Evolutionary conservation across 1,139 yeast species (phyloP).

Genomic region (Hyphopichia burtonii): DNA sequence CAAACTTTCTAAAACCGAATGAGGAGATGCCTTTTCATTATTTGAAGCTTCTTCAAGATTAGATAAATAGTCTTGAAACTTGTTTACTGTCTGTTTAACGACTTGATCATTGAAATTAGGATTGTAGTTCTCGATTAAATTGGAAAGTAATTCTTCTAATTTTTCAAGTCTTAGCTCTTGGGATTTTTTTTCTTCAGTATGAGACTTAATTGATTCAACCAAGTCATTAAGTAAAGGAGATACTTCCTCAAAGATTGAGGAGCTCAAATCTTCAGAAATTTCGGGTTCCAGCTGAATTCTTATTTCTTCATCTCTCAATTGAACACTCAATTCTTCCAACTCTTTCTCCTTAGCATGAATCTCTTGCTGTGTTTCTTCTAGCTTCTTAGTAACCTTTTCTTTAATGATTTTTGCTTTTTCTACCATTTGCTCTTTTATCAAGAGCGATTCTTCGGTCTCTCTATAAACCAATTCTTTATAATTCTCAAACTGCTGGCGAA

Average conservation of each 20-base stretch:
- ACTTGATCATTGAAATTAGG: constrained; percentile 91
- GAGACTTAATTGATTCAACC: constrained; percentile 19
- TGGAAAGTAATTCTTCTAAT: constrained; percentile 45
- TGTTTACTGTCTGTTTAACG: constrained; percentile 68
- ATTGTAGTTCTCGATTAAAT: constrained; percentile 61
- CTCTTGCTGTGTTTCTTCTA: constrained; percentile 14
- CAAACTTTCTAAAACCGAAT: background rate
- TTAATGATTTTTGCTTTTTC: constrained; percentile 24
- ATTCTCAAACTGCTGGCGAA: constrained; percentile 28
- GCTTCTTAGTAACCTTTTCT: constrained; percentile 20
- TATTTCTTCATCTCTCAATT: constrained; percentile 8
- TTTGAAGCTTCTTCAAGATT: constrained; percentile 26
- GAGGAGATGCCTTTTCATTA: background rate
- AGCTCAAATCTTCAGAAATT: constrained; percentile 9
- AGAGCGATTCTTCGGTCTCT: constrained; percentile 23
- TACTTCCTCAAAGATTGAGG: constrained; percentile 17
- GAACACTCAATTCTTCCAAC: constrained; percentile 3
- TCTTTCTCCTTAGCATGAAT: constrained; percentile 4
- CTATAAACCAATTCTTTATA: constrained; percentile 14
- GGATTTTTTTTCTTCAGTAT: constrained; percentile 13
- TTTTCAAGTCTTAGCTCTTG: constrained; percentile 16
- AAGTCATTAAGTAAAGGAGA: constrained; percentile 18
- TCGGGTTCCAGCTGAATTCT: constrained; percentile 7
- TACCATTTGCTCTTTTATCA: constrained; percentile 18
- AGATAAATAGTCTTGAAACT: constrained; percentile 56